phyloP scores from a whole-genome alignment of 805 yeast species.

The Kodamaea leandrae region DNA sequence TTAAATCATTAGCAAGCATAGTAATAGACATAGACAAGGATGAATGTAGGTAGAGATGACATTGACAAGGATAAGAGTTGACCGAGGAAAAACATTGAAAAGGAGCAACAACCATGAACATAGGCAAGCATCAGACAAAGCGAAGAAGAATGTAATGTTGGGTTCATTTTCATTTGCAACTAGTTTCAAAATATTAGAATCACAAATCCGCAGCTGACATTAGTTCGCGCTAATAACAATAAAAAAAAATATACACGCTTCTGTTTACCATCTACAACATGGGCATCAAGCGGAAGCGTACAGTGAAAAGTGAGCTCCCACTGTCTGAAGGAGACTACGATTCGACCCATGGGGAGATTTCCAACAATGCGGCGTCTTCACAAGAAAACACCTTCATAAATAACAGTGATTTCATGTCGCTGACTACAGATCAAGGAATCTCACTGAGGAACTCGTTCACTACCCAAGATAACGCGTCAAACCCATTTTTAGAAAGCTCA shows the following conservation, averaged over 20 bases:
- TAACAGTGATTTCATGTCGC: constrained; percentile 33
- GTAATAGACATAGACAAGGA: neutral
- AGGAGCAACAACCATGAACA: no score
- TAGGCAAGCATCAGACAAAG: no score
- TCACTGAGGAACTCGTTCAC: constrained; percentile 2
- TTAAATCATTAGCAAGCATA: constrained; percentile 17
- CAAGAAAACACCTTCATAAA: constrained; percentile 36
- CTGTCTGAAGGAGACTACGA: constrained; percentile 8
- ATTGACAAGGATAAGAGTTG: constrained; percentile 4
- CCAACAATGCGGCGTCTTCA: constrained; percentile 2
- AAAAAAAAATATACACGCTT: constrained; percentile 4
- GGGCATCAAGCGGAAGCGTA: constrained; percentile 9
- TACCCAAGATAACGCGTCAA: constrained; percentile 5
- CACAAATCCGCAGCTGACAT: no score
- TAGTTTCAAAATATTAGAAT: no score
- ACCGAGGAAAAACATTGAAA: no score
- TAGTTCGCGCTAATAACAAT: no score
- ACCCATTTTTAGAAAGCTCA: constrained; percentile 7
- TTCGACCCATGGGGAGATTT: neutral
- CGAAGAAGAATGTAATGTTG: no score
- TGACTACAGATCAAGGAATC: neutral
- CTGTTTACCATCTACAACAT: neutral
- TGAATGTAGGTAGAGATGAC: neutral
- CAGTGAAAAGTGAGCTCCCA: constrained; percentile 4
- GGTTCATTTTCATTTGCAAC: no score